Evolutionary conservation across 345 rosid species (phyloP).

Genomic region (Aethionema arabicum): DNA sequence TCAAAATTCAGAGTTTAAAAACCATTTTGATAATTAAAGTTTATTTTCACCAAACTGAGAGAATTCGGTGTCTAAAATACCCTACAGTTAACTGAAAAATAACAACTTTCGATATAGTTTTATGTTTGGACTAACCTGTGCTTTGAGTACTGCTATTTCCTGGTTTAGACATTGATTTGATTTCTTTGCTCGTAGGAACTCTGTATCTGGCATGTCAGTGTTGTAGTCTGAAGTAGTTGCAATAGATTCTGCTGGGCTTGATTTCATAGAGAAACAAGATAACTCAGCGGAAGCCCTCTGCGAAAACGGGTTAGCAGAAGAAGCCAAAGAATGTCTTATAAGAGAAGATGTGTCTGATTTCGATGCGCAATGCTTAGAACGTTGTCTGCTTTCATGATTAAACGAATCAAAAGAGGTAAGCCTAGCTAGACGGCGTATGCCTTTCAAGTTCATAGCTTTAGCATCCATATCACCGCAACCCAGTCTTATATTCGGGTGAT

Average conservation of each 20-base stretch:
- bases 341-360: conserved; percentile 45
- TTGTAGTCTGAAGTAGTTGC: conserved; percentile 43
- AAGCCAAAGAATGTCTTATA: conserved; percentile 43
- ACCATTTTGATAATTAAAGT: no score
- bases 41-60: no score
- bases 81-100: background rate
- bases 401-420: conserved; percentile 52
- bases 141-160: conserved; percentile 56
- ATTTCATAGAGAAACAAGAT: conserved; percentile 46
- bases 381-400: conserved; percentile 36
- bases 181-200: conserved; percentile 45
- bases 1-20: no score
- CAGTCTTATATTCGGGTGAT: conserved; percentile 39
- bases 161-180: conserved; percentile 41
- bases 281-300: conserved; percentile 47
- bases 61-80: no score
- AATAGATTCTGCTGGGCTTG: conserved; percentile 50
- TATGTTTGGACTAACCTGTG: conserved; percentile 51
- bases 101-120: background rate
- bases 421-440: conserved; percentile 39
- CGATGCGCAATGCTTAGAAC: conserved; percentile 41
- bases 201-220: conserved; percentile 41
- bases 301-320: conserved; percentile 39
- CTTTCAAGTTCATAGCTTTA: conserved; percentile 42
- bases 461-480: conserved; percentile 30